Evolutionary conservation across 1,284 basidiomycete species (phyloP), one percentile per base, ranked within the genome.

Genomic region (Ceratobasidium papillatum): DNA sequence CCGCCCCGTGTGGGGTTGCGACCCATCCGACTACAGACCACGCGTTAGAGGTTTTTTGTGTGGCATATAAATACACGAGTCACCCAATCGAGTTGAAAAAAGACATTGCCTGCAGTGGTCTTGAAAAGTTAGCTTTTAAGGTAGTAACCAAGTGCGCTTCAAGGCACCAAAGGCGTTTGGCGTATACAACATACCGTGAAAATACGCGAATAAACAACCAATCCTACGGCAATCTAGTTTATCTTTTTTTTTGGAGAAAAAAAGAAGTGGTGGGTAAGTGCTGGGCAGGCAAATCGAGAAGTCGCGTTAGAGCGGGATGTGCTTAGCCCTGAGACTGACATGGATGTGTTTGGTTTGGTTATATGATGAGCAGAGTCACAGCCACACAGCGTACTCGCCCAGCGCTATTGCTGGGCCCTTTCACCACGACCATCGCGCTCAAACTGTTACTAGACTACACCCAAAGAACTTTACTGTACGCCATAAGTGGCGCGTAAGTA

Each of bases 21-120:
- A 65, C 54, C 64, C 62, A 74, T 75, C 11, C 74, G 75, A 45
- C 75, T 72, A 45, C 62, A 62, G 71, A 63, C 9, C 59, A n/a
- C 17, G 41, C 43, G 56, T 71, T 66, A 34, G 38, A 59, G 11
- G 47, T 5, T 43, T 19, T 12, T 38, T 56, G 54, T 75, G n/a
- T 63, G 71, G 45, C 45, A 76, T 1, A 38, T 17, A 62, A 68
- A 43, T 22, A 9, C 19, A 14, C 8, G 68, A 83, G 88, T 74
- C 77, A 92, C 91, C 91, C 89, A 58, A 93, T 86, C 32, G 90
- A 90, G 80, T 91, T 92, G 83, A 93, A 91, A 82, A 92, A 92
- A 47, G 71, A 73, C 71, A 73, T 73, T 32, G 30, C 5, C 30
- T 34, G 17, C 30, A 3, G 32, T 22, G 36, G 2, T 8, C 34